Evolutionary conservation across 2,329 filamentous ascomycete genomes (phyloP).

Genomic region (Paramyrothecium roridum): DNA sequence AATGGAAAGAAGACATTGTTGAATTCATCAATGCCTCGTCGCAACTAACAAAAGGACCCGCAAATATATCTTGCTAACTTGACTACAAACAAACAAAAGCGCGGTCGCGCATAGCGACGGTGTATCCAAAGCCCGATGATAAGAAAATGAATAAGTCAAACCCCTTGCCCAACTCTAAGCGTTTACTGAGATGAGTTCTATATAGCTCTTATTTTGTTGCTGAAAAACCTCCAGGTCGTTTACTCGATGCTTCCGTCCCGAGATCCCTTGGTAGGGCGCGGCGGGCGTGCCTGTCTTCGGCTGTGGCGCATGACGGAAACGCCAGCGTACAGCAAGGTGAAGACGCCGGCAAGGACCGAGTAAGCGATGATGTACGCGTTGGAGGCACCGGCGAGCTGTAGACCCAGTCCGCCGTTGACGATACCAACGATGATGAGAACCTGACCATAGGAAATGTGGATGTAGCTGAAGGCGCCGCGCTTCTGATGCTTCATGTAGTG

Average conservation of each 20-base stretch:
- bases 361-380: conserved; percentile 49
- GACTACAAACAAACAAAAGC: too few species aligned
- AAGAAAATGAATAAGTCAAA: too few species aligned
- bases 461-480: conserved; percentile 50
- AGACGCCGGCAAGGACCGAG: conserved; percentile 48
- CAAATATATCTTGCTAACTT: background rate
- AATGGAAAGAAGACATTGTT: too few species aligned
- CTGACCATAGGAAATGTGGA: conserved; percentile 63
- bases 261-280: background rate
- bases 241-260: background rate
- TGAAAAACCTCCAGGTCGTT: background rate
- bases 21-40: too few species aligned
- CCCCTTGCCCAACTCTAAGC: too few species aligned
- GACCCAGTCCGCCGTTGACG: conserved; percentile 61
- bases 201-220: too few species aligned
- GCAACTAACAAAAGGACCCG: too few species aligned
- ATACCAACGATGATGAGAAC: conserved; percentile 55
- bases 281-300: background rate
- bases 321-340: conserved; percentile 41
- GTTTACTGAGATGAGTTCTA: too few species aligned
- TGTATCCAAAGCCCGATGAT: too few species aligned
- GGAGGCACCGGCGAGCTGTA: conserved; percentile 43
- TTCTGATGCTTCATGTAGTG: conserved; percentile 44
- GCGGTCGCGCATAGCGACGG: too few species aligned
- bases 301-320: conserved; percentile 10